A percentile compares a stretch with the other conserved stretches of the same genome.
These are phyloP conservation scores for Plantago major DNA, from an alignment of 257 asterid genomes.

Conservation along the genomic window DNA sequence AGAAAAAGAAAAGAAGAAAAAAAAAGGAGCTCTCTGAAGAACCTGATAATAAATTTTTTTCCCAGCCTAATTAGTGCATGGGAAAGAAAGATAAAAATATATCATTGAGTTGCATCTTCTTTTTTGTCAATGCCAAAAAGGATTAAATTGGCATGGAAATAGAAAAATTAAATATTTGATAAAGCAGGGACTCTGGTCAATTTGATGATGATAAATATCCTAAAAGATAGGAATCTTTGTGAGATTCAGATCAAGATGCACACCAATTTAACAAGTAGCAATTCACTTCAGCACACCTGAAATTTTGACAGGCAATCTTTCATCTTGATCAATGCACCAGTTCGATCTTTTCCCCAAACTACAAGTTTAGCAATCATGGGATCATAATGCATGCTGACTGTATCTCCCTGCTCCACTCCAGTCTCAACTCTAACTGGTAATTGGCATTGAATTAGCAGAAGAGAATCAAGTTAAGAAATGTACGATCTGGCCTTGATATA, in stretches of 20 bases:
- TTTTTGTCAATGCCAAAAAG: constrained; percentile 6
- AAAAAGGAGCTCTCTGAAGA: not conserved
- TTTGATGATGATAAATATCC: constrained; percentile 10
- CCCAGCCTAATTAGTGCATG: not conserved
- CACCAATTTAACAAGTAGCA: constrained; percentile 5
- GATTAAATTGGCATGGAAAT: constrained; percentile 1
- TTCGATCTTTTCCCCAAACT: constrained; percentile 93
- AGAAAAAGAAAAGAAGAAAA: too few species aligned
- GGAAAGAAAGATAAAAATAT: not conserved
- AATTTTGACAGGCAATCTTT: constrained; percentile 82
- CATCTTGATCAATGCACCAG: constrained; percentile 71
- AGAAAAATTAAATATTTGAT: not conserved
- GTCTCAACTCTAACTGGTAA: constrained; percentile 93
- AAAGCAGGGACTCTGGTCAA: not conserved
- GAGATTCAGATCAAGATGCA: constrained; percentile 7
- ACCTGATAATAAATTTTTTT: not conserved
- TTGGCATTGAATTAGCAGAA: constrained; percentile 30
- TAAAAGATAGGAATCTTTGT: constrained; percentile 5
- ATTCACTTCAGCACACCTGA: constrained; percentile 49
- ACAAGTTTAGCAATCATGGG: constrained; percentile 99
- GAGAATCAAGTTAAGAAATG: constrained; percentile 14
- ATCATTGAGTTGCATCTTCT: constrained; percentile 9
- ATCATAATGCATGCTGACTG: constrained; percentile 97
- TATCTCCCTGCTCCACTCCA: constrained; percentile 94
- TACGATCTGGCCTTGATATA: constrained; percentile 6